A percentile compares a stretch with the other conserved stretches of the same genome.
These are phyloP conservation scores for Ceratobasidium sp. DNA, from an alignment of 1,284 basidiomycete genomes.

Conservation along the genomic window DNA sequence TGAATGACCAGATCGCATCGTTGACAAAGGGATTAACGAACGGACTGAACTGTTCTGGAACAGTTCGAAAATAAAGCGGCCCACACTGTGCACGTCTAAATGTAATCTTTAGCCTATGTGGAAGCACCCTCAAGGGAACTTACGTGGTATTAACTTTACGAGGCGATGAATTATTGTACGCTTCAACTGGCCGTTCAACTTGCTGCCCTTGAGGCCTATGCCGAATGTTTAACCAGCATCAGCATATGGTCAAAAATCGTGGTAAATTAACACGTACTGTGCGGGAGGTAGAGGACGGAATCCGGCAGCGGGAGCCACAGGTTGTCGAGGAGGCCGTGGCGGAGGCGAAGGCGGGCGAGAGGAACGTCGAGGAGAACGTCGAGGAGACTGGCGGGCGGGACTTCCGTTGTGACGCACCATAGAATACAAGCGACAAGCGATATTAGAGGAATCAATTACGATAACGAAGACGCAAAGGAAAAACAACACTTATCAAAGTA, in stretches of 20 bases:
- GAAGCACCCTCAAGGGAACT: background rate
- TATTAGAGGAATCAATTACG: background rate
- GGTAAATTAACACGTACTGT: background rate
- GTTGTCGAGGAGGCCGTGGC: slow-evolving; percentile 1
- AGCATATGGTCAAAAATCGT: background rate
- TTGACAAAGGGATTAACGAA: background rate
- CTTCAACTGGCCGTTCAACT: background rate
- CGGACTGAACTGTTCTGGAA: background rate
- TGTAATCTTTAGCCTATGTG: no score
- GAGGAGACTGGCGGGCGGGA: background rate
- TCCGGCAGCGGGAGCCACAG: background rate
- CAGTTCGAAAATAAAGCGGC: background rate
- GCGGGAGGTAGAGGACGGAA: background rate
- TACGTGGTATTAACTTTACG: background rate
- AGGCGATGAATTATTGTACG: background rate
- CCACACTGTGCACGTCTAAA: background rate
- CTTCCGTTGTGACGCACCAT: slow-evolving; percentile 6
- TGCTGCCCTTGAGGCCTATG: background rate
- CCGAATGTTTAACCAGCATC: background rate
- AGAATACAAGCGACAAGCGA: background rate
- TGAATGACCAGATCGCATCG: slow-evolving; percentile 2
- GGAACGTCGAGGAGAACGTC: background rate
- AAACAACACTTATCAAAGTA: background rate
- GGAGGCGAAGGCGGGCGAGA: background rate
- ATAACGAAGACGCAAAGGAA: slow-evolving; percentile 3